Evolutionary conservation across 2,329 filamentous ascomycete species (phyloP), one percentile per base, ranked within the genome.

Genomic region (Parafenestella ontariensis): DNA sequence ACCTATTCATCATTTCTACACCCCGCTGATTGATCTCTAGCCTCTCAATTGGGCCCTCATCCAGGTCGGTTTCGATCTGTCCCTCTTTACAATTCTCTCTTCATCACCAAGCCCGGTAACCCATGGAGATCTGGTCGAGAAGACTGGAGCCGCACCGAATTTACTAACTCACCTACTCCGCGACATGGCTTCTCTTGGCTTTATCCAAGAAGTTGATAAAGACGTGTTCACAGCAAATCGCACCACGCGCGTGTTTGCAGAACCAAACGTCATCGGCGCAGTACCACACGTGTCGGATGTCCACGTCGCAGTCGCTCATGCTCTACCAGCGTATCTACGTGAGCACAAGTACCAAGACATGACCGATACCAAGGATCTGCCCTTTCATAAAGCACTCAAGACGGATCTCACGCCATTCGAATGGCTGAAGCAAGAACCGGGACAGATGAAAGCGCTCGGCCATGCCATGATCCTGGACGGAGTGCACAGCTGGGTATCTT

Each of bases 141-240:
- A 52, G 26, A 69, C 62, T 3, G 50, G 53, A 7, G 71, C 68
- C 8, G 61, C 72, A 3, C 68, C 65, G 4, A 55, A 49, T 21
- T 62, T 77, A 3, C 52, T 72, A 18, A 59, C 64, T 23, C 72
- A 74, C 34, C 54, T 77, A 11, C 54, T 77, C 6, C 69, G 75
- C 29, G 70, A 69, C 40, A 63, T 74, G 28, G 68, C 68, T 13
- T 63, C 75, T 1, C 71, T 70, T 45, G 66, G 68, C 11, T 43
- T 71, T 15, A 67, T 76, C 43, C 36, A 49, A 5, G 72, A 77
- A 58, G 61, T 63, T 0, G 56, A 37, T 4, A 59, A 65, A 28
- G 64, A 74, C 58, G 54, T 46, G 0, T 78, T 70, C 37, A 46
- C 56, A 1, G 64, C 72, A 21, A 76, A 68, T 49, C 59, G 65